These are phyloP conservation scores for Testicularia cyperi DNA, from an alignment of 1,284 basidiomycete genomes.

Conservation along the genomic window DNA sequence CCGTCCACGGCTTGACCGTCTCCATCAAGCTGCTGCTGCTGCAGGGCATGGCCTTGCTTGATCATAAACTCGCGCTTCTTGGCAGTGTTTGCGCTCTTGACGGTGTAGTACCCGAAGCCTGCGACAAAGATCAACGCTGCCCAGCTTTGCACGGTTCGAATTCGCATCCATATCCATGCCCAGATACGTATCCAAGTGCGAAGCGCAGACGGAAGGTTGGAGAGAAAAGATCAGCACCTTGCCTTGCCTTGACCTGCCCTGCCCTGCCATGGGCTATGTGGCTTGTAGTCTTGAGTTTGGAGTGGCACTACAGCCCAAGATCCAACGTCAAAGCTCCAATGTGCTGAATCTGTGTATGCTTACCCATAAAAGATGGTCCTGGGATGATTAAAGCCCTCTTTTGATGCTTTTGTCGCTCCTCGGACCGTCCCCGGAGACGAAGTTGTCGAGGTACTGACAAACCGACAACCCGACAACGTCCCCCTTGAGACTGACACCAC, in stretches of 20 bases:
- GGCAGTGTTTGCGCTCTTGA: constrained; percentile 37
- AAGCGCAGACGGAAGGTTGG: too few species aligned
- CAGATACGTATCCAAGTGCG: too few species aligned
- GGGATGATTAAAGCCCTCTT: constrained; percentile 27
- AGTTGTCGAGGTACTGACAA: constrained; percentile 9
- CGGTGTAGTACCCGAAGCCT: constrained; percentile 35
- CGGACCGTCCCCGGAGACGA: background rate
- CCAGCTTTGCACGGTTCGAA: constrained; percentile 19
- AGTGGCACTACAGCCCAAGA: too few species aligned
- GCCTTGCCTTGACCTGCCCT: too few species aligned
- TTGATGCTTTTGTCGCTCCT: background rate
- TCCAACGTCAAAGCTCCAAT: too few species aligned
- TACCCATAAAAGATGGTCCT: constrained; percentile 37
- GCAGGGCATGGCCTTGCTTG: constrained; percentile 23
- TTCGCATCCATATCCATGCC: too few species aligned
- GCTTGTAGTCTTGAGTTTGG: too few species aligned
- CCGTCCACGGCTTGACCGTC: constrained; percentile 1
- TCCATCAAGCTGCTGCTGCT: background rate
- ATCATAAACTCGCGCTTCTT: constrained; percentile 43
- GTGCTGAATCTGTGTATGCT: too few species aligned
- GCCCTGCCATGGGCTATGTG: too few species aligned
- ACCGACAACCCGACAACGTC: too few species aligned
- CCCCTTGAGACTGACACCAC: too few species aligned
- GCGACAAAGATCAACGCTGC: constrained; percentile 24
- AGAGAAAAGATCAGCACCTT: too few species aligned